phyloP scores from a whole-genome alignment of 148 eudicot species.

The Dysphania ambrosioides region DNA sequence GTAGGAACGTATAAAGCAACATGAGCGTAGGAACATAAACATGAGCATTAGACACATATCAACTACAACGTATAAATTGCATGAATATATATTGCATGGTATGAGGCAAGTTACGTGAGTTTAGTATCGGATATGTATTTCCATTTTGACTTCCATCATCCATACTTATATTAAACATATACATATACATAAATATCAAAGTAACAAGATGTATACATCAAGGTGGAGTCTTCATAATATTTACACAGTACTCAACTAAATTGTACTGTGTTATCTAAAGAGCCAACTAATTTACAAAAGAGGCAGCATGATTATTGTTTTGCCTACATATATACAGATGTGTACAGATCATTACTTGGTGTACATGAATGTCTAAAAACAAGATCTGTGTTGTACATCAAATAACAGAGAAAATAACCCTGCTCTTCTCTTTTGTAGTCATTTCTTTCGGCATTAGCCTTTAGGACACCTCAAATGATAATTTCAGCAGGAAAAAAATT shows the following conservation, averaged over 20 bases:
- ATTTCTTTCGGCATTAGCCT: background rate
- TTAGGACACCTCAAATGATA: background rate
- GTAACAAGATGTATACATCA: no score
- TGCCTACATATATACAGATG: conserved; percentile 25
- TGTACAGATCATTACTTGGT: conserved; percentile 11
- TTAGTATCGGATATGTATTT: no score
- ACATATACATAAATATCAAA: no score
- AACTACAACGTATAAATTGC: no score
- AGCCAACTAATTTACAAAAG: conserved; percentile 12
- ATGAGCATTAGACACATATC: no score
- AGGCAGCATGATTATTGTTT: background rate
- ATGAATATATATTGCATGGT: no score
- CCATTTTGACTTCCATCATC: no score
- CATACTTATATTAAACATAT: no score
- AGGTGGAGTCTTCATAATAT: no score
- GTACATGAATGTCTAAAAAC: conserved; percentile 13
- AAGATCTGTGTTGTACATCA: background rate
- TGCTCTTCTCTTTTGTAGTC: background rate
- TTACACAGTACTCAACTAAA: background rate
- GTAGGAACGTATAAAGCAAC: no score
- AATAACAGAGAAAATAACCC: background rate
- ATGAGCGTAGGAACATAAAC: no score
- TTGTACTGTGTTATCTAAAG: background rate
- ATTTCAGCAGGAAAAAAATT: background rate
- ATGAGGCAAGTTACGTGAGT: no score